Evolutionary conservation across 2,329 filamentous ascomycete species (phyloP).

Genomic region (Cladosporium sp.): DNA sequence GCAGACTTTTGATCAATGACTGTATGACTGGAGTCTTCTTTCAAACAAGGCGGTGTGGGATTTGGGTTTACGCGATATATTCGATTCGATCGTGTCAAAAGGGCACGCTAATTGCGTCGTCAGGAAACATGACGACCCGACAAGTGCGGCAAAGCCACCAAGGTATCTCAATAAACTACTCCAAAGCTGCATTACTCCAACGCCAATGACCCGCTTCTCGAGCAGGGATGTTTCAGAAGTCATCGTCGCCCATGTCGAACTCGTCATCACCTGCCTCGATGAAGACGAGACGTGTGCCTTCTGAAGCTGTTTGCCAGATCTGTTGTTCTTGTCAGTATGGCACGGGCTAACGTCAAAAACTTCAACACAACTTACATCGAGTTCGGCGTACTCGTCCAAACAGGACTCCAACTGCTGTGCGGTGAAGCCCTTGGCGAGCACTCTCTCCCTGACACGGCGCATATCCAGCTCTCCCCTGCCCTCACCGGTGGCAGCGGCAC

Average conservation of each 20-base stretch:
- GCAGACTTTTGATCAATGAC: no score
- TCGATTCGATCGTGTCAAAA: background rate
- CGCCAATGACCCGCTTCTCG: background rate
- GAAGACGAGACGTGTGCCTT: conserved; percentile 52
- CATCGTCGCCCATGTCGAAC: conserved; percentile 31
- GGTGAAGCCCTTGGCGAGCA: conserved; percentile 94
- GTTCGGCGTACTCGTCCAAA: conserved; percentile 79
- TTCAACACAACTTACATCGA: conserved; percentile 68
- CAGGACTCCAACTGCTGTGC: conserved; percentile 84
- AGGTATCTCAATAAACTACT: conserved; percentile 9
- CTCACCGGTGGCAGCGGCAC: conserved; percentile 73
- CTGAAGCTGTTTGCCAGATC: conserved; percentile 54
- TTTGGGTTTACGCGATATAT: background rate
- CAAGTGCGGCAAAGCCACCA: background rate
- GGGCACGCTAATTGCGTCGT: background rate
- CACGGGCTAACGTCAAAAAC: background rate
- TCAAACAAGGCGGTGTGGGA: background rate
- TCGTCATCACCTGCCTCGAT: conserved; percentile 50
- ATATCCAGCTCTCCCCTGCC: conserved; percentile 77
- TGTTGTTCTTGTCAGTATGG: conserved; percentile 33
- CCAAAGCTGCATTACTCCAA: background rate
- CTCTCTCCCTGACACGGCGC: conserved; percentile 81
- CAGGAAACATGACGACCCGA: background rate
- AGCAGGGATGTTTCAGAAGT: background rate
- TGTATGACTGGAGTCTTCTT: background rate